Percentiles rank a stretch among this genome's conserved stretches.
phyloP scores from a whole-genome alignment of 495 filamentous ascomycete genomes.

The Evernia prunastri region DNA sequence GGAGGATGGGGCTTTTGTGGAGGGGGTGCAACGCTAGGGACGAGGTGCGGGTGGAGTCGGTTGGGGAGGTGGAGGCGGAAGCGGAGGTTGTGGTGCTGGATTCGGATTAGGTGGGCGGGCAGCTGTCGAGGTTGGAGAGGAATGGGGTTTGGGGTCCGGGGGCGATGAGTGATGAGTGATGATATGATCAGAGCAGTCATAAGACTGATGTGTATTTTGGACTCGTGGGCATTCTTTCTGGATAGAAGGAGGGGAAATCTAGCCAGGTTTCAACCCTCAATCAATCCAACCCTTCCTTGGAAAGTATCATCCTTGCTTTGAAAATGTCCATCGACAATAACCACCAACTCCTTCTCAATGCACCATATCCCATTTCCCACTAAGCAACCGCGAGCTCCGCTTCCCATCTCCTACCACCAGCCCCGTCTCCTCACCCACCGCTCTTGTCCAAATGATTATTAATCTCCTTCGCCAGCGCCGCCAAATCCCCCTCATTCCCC shows the following conservation, averaged over 20 bases:
- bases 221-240: not conserved
- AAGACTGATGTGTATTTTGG: too few relatives aligned
- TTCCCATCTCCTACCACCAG: not conserved
- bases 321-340: too few relatives aligned
- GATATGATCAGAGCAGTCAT: too few relatives aligned
- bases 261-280: not conserved
- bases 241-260: not conserved
- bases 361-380: not conserved
- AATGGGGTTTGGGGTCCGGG: not conserved
- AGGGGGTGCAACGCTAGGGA: slow-evolving; percentile 52
- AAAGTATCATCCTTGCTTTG: too few relatives aligned
- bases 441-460: slow-evolving; percentile 37
- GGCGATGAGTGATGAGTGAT: not conserved
- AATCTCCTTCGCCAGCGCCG: slow-evolving; percentile 63
- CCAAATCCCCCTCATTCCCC: slow-evolving; percentile 62
- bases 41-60: slow-evolving; percentile 52
- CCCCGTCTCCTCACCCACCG: not conserved
- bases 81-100: slow-evolving; percentile 60
- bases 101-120: slow-evolving; percentile 22
- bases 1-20: slow-evolving; percentile 71
- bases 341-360: not conserved
- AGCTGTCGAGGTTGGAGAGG: too few relatives aligned
- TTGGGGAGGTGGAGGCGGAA: slow-evolving; percentile 53
- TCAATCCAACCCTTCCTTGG: not conserved
- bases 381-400: too few relatives aligned